phyloP scores from a whole-genome alignment of 495 filamentous ascomycete genomes.

The Penicillium crystallinum region DNA sequence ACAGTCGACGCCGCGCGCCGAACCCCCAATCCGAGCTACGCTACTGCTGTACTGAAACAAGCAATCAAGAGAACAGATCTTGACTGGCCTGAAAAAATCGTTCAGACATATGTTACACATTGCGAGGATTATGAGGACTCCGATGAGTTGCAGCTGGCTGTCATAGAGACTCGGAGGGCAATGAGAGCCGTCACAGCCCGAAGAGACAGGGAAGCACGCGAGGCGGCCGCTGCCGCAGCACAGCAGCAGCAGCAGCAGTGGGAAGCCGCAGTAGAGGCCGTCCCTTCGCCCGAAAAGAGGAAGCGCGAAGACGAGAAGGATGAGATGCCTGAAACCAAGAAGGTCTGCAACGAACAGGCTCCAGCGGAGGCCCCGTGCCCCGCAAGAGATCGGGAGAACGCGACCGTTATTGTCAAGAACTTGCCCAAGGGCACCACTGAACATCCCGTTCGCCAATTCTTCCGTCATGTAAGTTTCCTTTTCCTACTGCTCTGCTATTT shows the following conservation, averaged over 20 bases:
- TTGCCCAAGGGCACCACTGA: conserved; percentile 65
- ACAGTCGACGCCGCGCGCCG: conserved; percentile 43
- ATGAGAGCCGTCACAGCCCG: conserved; percentile 57
- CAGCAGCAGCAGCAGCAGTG: conserved; percentile 22
- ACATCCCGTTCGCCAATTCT: conserved; percentile 76
- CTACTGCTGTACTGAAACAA: conserved; percentile 67
- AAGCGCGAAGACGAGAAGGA: conserved; percentile 59
- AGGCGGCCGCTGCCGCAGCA: conserved; percentile 45
- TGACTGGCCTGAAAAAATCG: conserved; percentile 90
- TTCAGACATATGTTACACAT: conserved; percentile 77
- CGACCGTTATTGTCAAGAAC: conserved; percentile 73
- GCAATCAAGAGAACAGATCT: conserved; percentile 64
- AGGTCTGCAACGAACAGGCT: conserved; percentile 23
- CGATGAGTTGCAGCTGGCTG: conserved; percentile 62
- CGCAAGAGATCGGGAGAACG: conserved; percentile 84
- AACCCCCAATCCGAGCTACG: conserved; percentile 53
- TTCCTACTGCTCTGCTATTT: neutral
- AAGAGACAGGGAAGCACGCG: conserved; percentile 59
- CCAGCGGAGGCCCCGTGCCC: conserved; percentile 31
- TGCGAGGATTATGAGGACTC: conserved; percentile 81
- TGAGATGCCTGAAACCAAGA: conserved; percentile 1
- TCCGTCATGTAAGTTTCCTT: conserved; percentile 59
- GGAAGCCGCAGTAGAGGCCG: conserved; percentile 16
- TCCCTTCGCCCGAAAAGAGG: conserved; percentile 53
- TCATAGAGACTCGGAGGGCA: conserved; percentile 63